Evolutionary conservation across 257 asterid species (phyloP), one percentile per base, ranked within the genome.

Genomic region (Salvia rosmarinus): DNA sequence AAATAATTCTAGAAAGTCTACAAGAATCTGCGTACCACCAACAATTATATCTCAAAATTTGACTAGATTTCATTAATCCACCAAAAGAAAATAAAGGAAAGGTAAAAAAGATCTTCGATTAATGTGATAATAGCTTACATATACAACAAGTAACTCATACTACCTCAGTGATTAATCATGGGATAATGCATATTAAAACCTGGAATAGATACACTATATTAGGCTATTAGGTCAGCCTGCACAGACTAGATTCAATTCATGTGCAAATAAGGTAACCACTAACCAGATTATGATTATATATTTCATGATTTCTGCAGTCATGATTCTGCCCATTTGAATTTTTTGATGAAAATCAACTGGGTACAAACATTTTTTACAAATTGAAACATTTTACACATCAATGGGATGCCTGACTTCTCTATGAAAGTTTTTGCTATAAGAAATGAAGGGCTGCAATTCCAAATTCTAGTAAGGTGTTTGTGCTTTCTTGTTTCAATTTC

Each of bases 401-500:
- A 20, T 59, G 55, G 51, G 60, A 30, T 43, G 5, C 34, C 47
- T 30, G 46, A 58, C 47, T 49, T 59, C 66, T 50, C 61, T 23
- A 7, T 12, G 52, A 20, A 71, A 59, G 34, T 60, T 42, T 51
- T 67, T 74, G 21, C 63, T 55, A 4, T 54, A 12, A 6, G 16
- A 43, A 11, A 49, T 60, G 23, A 42, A 17, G 44, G 19, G 34
- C 9, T 50, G 67, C 70, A 54, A 6, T 35, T 44, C 51, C 39
- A 50, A 77, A 34, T 64, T 67, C 20, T 8, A 51, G 6, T n/a
- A 14, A 52, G 19, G 42, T 68, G 25, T 71, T 65, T 78, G 56
- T 59, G 42, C 72, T 66, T n/a, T 57, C 50, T 51, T 61, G 72
- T 58, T 66, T 25, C 60, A 14, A 44, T 52, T 60, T 75, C 13